A percentile compares a stretch with the other conserved stretches of the same genome.
Conservation (phyloP, 139 green algal genomes). For the Tetradesmus lagerheimii region DNA sequence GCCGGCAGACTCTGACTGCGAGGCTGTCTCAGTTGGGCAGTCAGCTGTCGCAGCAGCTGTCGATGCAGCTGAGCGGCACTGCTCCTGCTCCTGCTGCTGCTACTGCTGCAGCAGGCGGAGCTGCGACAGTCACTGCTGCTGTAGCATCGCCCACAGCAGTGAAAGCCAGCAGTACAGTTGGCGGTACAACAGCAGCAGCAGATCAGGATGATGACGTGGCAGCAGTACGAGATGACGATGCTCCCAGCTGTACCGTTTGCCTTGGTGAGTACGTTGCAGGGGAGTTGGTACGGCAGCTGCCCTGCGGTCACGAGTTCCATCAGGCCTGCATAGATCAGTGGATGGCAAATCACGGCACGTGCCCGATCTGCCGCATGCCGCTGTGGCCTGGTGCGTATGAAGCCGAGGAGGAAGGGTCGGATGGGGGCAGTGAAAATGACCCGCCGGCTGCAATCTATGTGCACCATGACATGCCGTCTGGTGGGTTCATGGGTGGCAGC, state of each 20-base stretch:
- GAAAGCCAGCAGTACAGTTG: background rate
- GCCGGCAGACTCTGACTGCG: background rate
- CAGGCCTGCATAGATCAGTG: slow-evolving; percentile 76
- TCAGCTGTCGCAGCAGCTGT: background rate
- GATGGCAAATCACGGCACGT: slow-evolving; percentile 73
- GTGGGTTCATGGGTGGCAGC: slow-evolving; percentile 7
- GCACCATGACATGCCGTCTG: slow-evolving; percentile 28
- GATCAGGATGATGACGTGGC: background rate
- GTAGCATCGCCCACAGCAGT: background rate
- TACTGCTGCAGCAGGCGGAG: background rate
- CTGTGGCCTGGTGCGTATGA: slow-evolving; percentile 38
- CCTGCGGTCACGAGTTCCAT: slow-evolving; percentile 75
- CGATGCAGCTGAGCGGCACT: background rate
- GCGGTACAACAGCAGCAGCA: too few relatives aligned
- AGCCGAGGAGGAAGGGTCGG: background rate
- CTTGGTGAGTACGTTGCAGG: slow-evolving; percentile 79
- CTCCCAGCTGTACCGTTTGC: slow-evolving; percentile 75
- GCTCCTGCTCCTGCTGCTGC: background rate
- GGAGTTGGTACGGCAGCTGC: slow-evolving; percentile 74
- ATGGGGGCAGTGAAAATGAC: background rate
- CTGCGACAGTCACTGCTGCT: background rate
- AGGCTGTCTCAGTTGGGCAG: background rate
- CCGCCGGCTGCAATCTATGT: slow-evolving; percentile 33
- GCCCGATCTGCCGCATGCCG: slow-evolving; percentile 78
- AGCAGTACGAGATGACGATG: slow-evolving; percentile 45